Evolutionary conservation across 345 rosid species (phyloP).

Genomic region (Gynandropsis gynandra): DNA sequence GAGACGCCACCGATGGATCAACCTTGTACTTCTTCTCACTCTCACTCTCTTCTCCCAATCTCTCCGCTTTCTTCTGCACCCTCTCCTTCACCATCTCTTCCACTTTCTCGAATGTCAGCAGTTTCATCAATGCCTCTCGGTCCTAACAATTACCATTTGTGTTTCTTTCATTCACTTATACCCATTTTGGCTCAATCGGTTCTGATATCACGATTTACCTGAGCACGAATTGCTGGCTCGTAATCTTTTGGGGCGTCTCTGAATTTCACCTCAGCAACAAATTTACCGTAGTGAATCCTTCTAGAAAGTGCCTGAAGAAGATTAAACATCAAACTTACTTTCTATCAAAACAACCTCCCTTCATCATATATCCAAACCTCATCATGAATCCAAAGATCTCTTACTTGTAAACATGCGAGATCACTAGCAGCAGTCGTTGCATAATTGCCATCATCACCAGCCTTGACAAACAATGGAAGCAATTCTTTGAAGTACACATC

Average conservation of each 20-base stretch:
- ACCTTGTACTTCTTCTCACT: constrained; percentile 38
- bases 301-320: constrained; percentile 65
- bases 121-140: constrained; percentile 51
- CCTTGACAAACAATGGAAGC: constrained; percentile 59
- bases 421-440: constrained; percentile 62
- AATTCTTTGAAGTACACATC: constrained; percentile 53
- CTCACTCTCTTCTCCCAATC: constrained; percentile 63
- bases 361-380: neutral
- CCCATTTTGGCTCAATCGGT: no score
- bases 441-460: constrained; percentile 82
- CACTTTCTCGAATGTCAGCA: constrained; percentile 56
- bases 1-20: constrained; percentile 54
- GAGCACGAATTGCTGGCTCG: constrained; percentile 57
- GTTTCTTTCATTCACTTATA: no score
- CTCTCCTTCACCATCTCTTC: constrained; percentile 82
- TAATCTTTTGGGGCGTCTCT: constrained; percentile 57
- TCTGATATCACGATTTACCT: no score
- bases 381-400: neutral
- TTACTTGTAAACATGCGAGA: constrained; percentile 72
- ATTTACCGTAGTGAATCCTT: constrained; percentile 84
- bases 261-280: constrained; percentile 85
- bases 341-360: neutral
- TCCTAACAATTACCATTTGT: constrained; percentile 35
- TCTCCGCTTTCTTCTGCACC: constrained; percentile 66
- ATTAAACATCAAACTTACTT: constrained; percentile 1